Conservation (phyloP, 352 stramenopile species). For the Globisporangium canariense region DNA sequence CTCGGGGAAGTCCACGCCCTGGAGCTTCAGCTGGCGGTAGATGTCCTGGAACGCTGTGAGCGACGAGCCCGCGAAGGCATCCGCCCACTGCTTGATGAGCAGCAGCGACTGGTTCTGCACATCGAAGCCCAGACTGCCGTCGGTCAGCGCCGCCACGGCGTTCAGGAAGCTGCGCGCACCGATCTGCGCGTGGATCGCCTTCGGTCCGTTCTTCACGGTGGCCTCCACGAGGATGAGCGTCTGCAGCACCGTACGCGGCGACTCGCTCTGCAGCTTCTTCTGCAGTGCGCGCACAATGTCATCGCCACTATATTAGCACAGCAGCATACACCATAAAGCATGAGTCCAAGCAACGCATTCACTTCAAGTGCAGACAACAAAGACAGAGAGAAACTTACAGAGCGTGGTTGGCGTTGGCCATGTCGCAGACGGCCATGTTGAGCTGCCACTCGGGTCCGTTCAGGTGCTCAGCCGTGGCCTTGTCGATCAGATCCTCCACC, state of each 20-base stretch:
- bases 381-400: conserved; percentile 25
- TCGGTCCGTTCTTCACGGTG: conserved; percentile 77
- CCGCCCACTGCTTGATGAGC: conserved; percentile 82
- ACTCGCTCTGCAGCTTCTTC: conserved; percentile 49
- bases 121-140: conserved; percentile 64
- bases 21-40: conserved; percentile 75
- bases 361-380: background rate
- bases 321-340: background rate
- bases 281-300: conserved; percentile 60
- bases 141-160: conserved; percentile 60
- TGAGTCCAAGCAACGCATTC: background rate
- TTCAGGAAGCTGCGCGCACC: conserved; percentile 59
- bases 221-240: conserved; percentile 68
- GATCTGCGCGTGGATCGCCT: conserved; percentile 50
- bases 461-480: conserved; percentile 53
- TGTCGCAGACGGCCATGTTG: conserved; percentile 73
- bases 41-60: conserved; percentile 69
- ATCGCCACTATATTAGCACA: conserved; percentile 35
- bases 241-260: conserved; percentile 40
- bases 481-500: conserved; percentile 44
- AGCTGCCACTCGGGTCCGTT: conserved; percentile 60
- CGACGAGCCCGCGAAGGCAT: conserved; percentile 49
- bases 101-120: conserved; percentile 72
- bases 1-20: conserved; percentile 67
- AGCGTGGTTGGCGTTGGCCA: conserved; percentile 44